Percentiles rank a stretch among this genome's conserved stretches.
Conservation (phyloP, 768 basidiomycete genomes). For the Hypsizygus marmoreus region DNA sequence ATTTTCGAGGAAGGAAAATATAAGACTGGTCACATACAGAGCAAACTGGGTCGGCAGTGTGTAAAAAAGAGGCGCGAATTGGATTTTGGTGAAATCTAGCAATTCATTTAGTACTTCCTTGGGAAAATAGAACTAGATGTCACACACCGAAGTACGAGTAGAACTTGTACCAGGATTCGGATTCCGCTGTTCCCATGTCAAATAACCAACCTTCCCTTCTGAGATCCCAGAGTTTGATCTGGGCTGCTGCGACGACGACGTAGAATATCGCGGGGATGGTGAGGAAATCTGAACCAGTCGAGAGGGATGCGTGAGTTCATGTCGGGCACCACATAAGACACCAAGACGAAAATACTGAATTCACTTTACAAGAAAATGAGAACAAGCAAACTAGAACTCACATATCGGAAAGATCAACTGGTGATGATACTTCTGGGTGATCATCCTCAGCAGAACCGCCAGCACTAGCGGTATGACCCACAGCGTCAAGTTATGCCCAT, state of each 20-base stretch:
- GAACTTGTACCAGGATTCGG: conserved; percentile 79
- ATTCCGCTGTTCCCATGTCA: conserved; percentile 49
- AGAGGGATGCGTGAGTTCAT: background rate
- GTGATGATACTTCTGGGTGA: conserved; percentile 80
- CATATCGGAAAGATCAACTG: conserved; percentile 91
- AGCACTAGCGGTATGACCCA: conserved; percentile 82
- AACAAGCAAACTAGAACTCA: conserved; percentile 36
- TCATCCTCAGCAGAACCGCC: conserved; percentile 74
- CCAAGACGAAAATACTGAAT: too few relatives aligned
- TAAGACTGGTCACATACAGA: conserved; percentile 67
- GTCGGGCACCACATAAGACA: background rate
- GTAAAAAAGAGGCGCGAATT: conserved; percentile 68
- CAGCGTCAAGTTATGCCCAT: conserved; percentile 61
- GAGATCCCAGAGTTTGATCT: conserved; percentile 59
- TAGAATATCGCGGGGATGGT: conserved; percentile 86
- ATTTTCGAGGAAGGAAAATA: background rate
- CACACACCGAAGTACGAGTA: conserved; percentile 77
- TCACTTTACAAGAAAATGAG: too few relatives aligned
- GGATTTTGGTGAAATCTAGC: conserved; percentile 61
- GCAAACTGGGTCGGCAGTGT: conserved; percentile 96
- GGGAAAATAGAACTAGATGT: background rate
- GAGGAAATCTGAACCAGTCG: conserved; percentile 61
- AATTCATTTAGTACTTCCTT: background rate
- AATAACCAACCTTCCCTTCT: conserved; percentile 84
- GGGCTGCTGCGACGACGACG: conserved; percentile 64